Conservation (phyloP, 495 filamentous ascomycete genomes). For the Umbilicaria muhlenbergii region DNA sequence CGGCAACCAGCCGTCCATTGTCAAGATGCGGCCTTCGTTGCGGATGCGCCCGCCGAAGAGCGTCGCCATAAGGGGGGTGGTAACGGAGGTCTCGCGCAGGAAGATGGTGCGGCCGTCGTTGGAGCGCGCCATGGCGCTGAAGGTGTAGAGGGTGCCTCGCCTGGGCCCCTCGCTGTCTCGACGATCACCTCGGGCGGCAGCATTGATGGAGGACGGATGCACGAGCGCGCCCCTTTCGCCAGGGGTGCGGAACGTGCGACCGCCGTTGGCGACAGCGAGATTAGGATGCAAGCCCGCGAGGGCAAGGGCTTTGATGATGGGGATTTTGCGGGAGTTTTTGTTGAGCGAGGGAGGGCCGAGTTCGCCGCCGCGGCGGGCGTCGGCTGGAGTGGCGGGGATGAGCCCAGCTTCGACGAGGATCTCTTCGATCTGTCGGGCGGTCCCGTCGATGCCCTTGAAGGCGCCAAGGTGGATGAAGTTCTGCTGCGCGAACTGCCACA, state of each 20-base stretch:
- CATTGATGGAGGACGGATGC: constrained; percentile 29
- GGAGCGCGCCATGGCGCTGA: constrained; percentile 21
- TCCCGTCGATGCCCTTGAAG: constrained; percentile 26
- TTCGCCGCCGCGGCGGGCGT: constrained; percentile 15
- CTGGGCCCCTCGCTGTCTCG: not conserved
- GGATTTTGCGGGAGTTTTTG: constrained; percentile 27
- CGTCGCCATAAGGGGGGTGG: constrained; percentile 27
- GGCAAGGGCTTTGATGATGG: constrained; percentile 34
- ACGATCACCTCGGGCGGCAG: constrained; percentile 7
- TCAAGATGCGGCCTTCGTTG: constrained; percentile 15
- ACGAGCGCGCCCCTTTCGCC: constrained; percentile 26
- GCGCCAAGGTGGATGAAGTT: constrained; percentile 26
- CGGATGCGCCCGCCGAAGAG: constrained; percentile 36
- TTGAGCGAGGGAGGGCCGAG: constrained; percentile 32
- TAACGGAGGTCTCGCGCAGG: constrained; percentile 28
- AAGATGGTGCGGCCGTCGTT: constrained; percentile 26
- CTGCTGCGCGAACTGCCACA: constrained; percentile 18
- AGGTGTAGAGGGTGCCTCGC: constrained; percentile 21
- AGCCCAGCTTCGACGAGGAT: constrained; percentile 27
- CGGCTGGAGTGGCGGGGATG: constrained; percentile 19
- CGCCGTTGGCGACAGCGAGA: constrained; percentile 22
- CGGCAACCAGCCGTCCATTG: constrained; percentile 34
- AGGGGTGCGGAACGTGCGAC: constrained; percentile 21
- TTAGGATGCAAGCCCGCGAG: constrained; percentile 35
- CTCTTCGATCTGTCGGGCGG: constrained; percentile 27